Base-by-base conservation (phyloP, 495 filamentous ascomycete genomes). In the Penicillium maclennaniae region DNA sequence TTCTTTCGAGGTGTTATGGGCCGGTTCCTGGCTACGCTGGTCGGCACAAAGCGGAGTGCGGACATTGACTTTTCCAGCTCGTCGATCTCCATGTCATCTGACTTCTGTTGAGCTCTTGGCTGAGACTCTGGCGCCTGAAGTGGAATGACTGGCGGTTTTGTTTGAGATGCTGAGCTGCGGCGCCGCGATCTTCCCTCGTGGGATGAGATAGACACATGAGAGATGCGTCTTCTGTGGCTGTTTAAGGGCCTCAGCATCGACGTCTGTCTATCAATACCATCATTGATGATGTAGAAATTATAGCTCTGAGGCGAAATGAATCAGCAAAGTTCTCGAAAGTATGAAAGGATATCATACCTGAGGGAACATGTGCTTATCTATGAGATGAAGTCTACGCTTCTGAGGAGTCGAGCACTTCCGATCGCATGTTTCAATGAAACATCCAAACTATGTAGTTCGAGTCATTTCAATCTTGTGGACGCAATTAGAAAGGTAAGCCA, bases 311-410 rank as follows among this genome's bases (percentile, higher is more conserved):
- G 14, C n/a, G 17, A 25, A 25, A 6, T 39, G 31, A 19, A 40
- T 40, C 31, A 34, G 27, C 2, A 12, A 31, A n/a, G 38, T 40
- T 17, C 37, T 16, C 38, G 6, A 20, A 7, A 17, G 38, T 40
- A 42, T 55, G 43, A 56, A 55, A 34, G 34, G 39, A 41, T 19
- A 17, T 16, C 47, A 60, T 70, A 82, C 81, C 71, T 82, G 85
- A 6, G 92, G 93, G 68, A 93, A 98, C 75, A 87, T 82, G 61
- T 98, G 93, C 70, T 96, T 97, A 68, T 96, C 92, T 52, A 92
- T 88, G 21, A 95, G 71, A 70, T 98, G 93, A 65, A 88, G 82
- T 45, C 86, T 77, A 43, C 93, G 82, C 68, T 95, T 98, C 55
- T 88, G 80, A 5, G 88, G 84, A 7, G 85, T 91, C 25, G 80